Evolutionary conservation across 2,329 filamentous ascomycete genomes (phyloP), one percentile per base, ranked within the genome.

Genomic region (Scedosporium apiospermum): DNA sequence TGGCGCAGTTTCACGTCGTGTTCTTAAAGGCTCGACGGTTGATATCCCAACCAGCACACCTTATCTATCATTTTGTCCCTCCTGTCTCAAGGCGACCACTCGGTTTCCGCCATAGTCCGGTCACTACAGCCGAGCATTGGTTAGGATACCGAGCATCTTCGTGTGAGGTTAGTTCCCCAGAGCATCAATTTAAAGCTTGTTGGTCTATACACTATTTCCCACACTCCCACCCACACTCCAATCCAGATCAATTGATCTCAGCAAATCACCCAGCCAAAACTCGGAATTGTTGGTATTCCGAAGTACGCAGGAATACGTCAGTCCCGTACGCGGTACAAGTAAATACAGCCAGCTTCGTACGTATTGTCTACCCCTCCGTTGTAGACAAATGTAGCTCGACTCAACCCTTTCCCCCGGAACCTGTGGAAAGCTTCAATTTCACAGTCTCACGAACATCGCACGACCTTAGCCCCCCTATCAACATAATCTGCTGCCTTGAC

Each of bases 81-180:
- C 14, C 59, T 27, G 27, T 16, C 18, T 62, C 38, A n/a, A 34
- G 26, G 38, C 34, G 10, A 38, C 23, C 51, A 55, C 51, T 62
- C 60, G 60, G 60, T 62, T 62, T 62, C 60, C 60, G 60, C 16
- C 16, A 27, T 62, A 57, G 21, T 12, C 34, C 60, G 51, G 60
- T 38, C 41, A 14, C 46, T 59, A 42, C 18, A 42, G n/a, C 57
- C 30, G 41, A 59, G 38, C 14, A 44, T 26, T 34, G 16, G 23
- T 10, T 4, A 10, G n/a, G n/a, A 34, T 10, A 7, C 16, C 57
- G 16, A 27, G 34, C 6, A 38, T 1, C 27, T 34, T n/a, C 3
- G 18, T 1, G 23, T 3, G 21, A 57, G 10, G 4, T 34, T 34
- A 6, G 53, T 57, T 16, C 53, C 53, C 12, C 6, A 57, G 23